Evolutionary conservation across 1,139 yeast species (phyloP), one percentile per base, ranked within the genome.

Genomic region (Protomyces inundatus): DNA sequence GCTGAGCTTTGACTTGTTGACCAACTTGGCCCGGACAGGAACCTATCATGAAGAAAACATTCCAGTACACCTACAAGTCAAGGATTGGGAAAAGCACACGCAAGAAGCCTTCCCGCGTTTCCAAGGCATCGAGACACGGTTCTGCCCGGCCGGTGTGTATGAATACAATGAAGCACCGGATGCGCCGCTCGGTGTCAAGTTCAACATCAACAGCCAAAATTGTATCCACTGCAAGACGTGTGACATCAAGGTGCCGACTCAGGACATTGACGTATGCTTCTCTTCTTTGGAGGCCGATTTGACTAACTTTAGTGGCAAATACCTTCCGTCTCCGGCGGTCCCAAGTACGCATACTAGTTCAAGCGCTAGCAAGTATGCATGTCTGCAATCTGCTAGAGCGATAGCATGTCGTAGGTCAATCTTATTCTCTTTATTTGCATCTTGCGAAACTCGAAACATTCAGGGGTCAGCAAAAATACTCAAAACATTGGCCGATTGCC

Each of bases 61-160:
- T 76, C 86, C 84, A 68, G 87, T 95, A 70, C 98, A 93, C 77
- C 80, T 93, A 71, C 79, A 91, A 68, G 84, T 93, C 33, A 74
- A 95, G 1, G 79, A 83, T 34, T 93, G 88, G 76, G 88, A 88
- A 72, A 53, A 81, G 67, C 97, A 91, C 74, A 84, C 95, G 0
- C 80, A 81, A 54, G 77, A 75, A 23, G 79, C 90, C 35, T 93
- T 82, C 76, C 90, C 95, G 32, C 83, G 81, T 69, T 93, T 77
- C 77, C 79, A 88, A 75, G 98, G 98, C 14, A 80, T 93, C 23
- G 98, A 93, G 75, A 86, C 84, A 72, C 80, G 95, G 67, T 93
- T 93, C 78, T 93, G 98, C 73, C 98, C 98, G 6, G 98, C 98
- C 32, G 98, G 98, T 34, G 98, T 93, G 10, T 93, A 93, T 74